Evolutionary conservation across 768 basidiomycete genomes (phyloP), one percentile per base, ranked within the genome.

Genomic region (Boletus subcaerulescens): DNA sequence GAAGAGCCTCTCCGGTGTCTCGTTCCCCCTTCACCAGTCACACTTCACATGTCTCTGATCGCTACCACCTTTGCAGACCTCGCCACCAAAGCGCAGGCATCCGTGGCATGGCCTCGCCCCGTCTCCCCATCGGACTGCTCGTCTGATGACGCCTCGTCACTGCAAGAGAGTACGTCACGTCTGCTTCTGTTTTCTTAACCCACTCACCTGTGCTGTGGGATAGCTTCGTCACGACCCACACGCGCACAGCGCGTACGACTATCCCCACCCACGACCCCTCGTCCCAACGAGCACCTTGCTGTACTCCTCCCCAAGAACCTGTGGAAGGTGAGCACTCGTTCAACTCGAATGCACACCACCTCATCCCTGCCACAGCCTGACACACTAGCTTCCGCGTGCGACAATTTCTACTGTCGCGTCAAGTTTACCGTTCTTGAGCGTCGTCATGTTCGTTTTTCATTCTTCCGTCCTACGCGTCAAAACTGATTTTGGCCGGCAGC

Each of bases 251-350:
- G 56, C 50, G 50, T 57, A 53, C 60, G 53, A 56, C 61, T 49
- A 18, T 48, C 53, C 17, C 62, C 56, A 1, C 39, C 66, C 0
- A 61, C 65, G 29, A 53, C 64, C 17, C 65, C 61, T 4, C 72
- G 72, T 0, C 57, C 58, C 50, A 88, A 90, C 69, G 85, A 90
- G 69, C 88, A 91, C 62, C 80, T 92, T 26, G 90, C 90, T 20
- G 86, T 91, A 29, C 76, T 90, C 13, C 80, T 91, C 41, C 80
- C 83, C 24, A 83, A 75, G 64, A 71, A 74, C 49, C 79, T 89
- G 38, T 92, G 90, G 90, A 91, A 91, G 83, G 86, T 84, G 24
- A 36, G 73, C 62, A 22, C 42, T 35, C 48, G 43, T 45, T 48
- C 26, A 29, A 33, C 12, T 20, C 15, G 2, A 50, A 49, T 38